Conservation (phyloP, 305 asterid species). For the Euphrasia arctica region DNA sequence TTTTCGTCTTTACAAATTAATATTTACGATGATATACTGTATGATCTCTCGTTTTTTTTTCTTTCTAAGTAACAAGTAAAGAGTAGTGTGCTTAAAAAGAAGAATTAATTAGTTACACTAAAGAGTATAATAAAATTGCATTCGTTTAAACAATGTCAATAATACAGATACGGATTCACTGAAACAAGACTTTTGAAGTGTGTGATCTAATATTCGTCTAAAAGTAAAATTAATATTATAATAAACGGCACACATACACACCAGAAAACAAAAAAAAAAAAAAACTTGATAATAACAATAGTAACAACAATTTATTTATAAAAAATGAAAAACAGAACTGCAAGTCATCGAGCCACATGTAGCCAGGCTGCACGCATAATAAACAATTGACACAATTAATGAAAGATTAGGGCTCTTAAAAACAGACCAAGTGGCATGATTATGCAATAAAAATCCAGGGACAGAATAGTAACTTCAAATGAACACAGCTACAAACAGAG, state of each 20-base stretch:
- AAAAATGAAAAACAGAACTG: conserved; percentile 18
- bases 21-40: no score
- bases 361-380: conserved; percentile 35
- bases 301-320: background rate
- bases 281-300: background rate
- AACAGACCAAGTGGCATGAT: background rate
- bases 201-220: background rate
- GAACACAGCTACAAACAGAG: background rate
- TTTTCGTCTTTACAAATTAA: background rate
- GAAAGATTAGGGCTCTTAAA: conserved; percentile 8
- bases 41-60: no score
- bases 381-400: conserved; percentile 27
- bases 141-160: no score
- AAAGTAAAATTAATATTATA: background rate
- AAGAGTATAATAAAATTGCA: background rate
- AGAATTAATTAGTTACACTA: no score
- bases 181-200: background rate
- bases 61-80: background rate
- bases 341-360: conserved; percentile 44
- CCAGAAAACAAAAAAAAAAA: background rate
- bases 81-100: background rate
- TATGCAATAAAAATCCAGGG: background rate
- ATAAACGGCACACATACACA: background rate
- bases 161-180: background rate
- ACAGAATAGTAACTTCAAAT: background rate